Conservation (phyloP, 306 rosid species). For the Sophora flavescens region DNA sequence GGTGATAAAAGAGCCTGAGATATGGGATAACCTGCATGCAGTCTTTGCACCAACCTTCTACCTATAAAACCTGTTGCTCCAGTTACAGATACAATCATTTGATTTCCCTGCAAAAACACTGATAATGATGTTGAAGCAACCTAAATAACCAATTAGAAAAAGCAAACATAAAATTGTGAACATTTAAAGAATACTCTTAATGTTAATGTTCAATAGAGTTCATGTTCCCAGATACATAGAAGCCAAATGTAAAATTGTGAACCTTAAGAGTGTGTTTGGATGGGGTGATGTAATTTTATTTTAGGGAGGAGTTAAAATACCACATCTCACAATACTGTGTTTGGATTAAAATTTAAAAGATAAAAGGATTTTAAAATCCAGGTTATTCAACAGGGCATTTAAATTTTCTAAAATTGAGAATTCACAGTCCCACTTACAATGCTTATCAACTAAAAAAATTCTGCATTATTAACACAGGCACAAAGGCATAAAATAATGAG, state of each 20-base stretch:
- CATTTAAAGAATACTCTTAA: constrained; percentile 11
- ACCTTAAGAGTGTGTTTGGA: neutral
- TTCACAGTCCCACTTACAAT: neutral
- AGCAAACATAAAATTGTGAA: neutral
- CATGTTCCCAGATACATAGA: neutral
- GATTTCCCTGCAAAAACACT: constrained; percentile 62
- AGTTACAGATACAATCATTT: constrained; percentile 82
- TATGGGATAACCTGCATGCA: constrained; percentile 73
- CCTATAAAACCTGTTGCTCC: constrained; percentile 99
- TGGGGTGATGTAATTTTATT: too few species aligned
- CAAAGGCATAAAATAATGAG: neutral
- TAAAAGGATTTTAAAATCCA: too few species aligned
- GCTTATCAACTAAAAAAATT: neutral
- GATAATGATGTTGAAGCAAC: constrained; percentile 54
- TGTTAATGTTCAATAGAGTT: neutral
- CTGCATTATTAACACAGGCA: neutral
- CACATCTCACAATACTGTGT: too few species aligned
- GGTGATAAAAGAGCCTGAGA: constrained; percentile 25
- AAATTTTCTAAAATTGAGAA: too few species aligned
- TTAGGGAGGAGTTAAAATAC: too few species aligned
- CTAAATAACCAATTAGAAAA: constrained; percentile 29
- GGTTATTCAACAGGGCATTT: too few species aligned
- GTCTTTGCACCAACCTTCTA: constrained; percentile 87
- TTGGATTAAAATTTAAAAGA: too few species aligned
- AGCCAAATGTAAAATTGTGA: neutral